Evolutionary conservation across 345 rosid species (phyloP), one percentile per base, ranked within the genome.

Genomic region (Microcos paniculata): DNA sequence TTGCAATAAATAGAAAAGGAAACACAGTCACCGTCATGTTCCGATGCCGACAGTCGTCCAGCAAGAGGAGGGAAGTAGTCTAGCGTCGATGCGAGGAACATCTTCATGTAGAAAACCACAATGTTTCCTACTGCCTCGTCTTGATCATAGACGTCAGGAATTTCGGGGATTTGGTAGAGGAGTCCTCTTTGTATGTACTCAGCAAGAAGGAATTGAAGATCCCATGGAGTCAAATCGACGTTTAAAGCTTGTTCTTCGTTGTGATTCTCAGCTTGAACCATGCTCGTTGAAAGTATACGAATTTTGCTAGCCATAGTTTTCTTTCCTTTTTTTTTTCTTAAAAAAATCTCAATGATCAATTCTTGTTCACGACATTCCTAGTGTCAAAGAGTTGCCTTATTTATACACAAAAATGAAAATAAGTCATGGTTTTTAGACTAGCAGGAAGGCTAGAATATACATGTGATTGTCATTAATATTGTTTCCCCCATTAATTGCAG

Each of bases 1-100:
- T 74, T 74, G 30, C 77, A 74, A 48, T 62, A 1, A 48, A 74
- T 62, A 21, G 9, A 74, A 28, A 46, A 74, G 16, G 71, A 49
- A 28, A 57, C 45, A 6, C 9, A 5, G 70, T 35, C 28, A 26
- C 66, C 71, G 18, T 28, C 57, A 42, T 59, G 52, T 26, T 63
- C 48, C 45, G 45, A 6, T 5, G 45, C 8, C 10, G 45, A 42
- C 6, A 42, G 45, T 8, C 45, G 45, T 42, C 45, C 45, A 8
- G 45, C 45, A 6, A 42, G 45, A 42, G 45, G 45, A 42, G 45
- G 10, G 45, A 42, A 42, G 45, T 42, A 42, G 45, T 9, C 11
- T 42, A 42, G 45, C 1, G 45, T 42, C 10, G 45, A 42, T 6
- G 45, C 9, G 14, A 48, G 52, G 52, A 48, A 48, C 52, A 48